Percentiles rank a stretch among this genome's conserved stretches.
Evolutionary conservation across 805 yeast genomes (phyloP).

Genomic region (Lipomyces starkeyi): DNA sequence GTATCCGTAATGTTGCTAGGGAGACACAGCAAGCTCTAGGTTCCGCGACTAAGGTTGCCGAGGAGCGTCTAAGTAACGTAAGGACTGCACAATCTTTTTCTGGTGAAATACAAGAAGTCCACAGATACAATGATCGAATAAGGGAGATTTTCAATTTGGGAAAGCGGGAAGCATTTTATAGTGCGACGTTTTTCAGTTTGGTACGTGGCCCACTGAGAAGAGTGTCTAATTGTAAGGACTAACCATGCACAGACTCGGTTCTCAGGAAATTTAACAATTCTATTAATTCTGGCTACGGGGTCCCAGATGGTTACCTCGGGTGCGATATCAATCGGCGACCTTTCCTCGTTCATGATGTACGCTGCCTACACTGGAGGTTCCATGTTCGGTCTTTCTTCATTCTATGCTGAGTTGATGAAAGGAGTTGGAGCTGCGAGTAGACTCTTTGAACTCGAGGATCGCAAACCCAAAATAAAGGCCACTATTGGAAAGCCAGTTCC

Average conservation of each 20-base stretch:
- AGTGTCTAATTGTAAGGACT: slow-evolving; percentile 61
- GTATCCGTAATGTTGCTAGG: slow-evolving; percentile 74
- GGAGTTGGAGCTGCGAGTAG: slow-evolving; percentile 96
- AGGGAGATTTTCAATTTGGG: slow-evolving; percentile 69
- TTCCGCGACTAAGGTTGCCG: slow-evolving; percentile 83
- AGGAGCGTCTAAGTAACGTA: slow-evolving; percentile 85
- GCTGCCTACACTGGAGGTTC: slow-evolving; percentile 94
- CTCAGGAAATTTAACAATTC: slow-evolving; percentile 78
- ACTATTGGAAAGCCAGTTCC: slow-evolving; percentile 58
- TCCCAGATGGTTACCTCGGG: slow-evolving; percentile 81
- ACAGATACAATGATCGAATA: slow-evolving; percentile 74
- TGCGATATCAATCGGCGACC: slow-evolving; percentile 80
- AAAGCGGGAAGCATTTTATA: slow-evolving; percentile 68
- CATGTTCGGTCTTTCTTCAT: slow-evolving; percentile 86
- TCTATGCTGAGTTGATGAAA: slow-evolving; percentile 93
- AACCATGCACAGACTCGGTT: slow-evolving; percentile 78
- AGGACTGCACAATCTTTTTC: slow-evolving; percentile 90
- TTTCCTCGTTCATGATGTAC: slow-evolving; percentile 92
- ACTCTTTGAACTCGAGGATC: slow-evolving; percentile 82
- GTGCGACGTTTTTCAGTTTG: slow-evolving; percentile 36
- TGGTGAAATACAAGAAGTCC: slow-evolving; percentile 79
- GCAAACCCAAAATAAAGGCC: slow-evolving; percentile 73
- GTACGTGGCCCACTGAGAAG: neutral
- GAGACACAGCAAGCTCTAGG: slow-evolving; percentile 86
- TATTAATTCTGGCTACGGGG: slow-evolving; percentile 81